Evolutionary conservation across 495 filamentous ascomycete genomes (phyloP), one percentile per base, ranked within the genome.

Genomic region (Penicillium canescens): DNA sequence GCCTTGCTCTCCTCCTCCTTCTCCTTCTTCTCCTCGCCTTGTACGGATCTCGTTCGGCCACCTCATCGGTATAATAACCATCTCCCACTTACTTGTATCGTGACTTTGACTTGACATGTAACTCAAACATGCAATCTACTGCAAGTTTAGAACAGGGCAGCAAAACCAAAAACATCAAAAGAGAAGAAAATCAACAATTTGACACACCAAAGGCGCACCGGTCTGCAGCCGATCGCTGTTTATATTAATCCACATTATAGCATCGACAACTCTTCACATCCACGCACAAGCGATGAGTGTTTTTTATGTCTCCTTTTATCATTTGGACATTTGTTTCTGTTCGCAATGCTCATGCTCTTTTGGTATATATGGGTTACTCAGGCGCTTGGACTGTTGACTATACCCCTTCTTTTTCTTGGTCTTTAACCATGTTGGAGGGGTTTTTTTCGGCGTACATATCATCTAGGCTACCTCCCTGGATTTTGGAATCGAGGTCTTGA

Each of bases 361-460:
- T 28, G 31, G 34, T 54, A 16, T 14, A 52, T 26, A 33, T 56
- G 39, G 38, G 31, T 36, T 37, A 26, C 48, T 21, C 41, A 44
- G 55, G 55, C 52, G 49, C 59, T 45, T 48, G 38, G 38, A 45
- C 46, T 33, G 10, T 45, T 24, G 35, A 26, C 55, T 58, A 64
- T 62, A 54, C 52, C 52, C 45, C 40, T 40, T 36, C 42, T 18
- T 39, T 33, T 28, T 47, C 44, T 20, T 39, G 12, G 4, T 26
- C 8, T 14, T 20, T 41, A 9, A 16, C 13, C 3, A 9, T 23
- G 16, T 46, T 8, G 31, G 8, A 31, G 28, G 28, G 28, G 18
- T 1, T 18, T 31, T 10, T 31, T 31, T 31, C 4, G 28, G 28
- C 7, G 28, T 31, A 31, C 7, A 31, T 31, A 31, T 31, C 28